These are phyloP conservation scores for Hamamelis virginiana DNA, from an alignment of 164 flowering plant species.

Conservation along the genomic window DNA sequence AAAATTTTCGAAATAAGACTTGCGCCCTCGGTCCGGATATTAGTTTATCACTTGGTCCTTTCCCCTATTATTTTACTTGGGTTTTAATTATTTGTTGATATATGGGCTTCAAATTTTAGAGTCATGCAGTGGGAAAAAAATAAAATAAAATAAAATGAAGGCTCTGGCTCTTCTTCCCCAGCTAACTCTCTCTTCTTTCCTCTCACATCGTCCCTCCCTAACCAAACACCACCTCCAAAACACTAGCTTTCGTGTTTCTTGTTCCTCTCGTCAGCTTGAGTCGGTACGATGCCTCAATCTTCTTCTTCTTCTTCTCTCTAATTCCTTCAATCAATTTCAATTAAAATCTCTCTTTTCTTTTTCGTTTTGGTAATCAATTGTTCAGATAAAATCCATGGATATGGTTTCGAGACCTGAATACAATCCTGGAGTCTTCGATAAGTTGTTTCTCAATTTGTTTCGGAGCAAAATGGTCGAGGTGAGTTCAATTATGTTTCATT, in stretches of 20 bases:
- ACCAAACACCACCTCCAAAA: slow-evolving; percentile 9
- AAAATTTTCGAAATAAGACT: too few relatives aligned
- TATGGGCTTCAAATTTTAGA: too few relatives aligned
- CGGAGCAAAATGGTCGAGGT: slow-evolving; percentile 77
- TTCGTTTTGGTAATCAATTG: background rate
- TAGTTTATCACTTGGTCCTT: too few relatives aligned
- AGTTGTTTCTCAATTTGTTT: slow-evolving; percentile 57
- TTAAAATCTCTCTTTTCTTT: background rate
- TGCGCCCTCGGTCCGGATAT: too few relatives aligned
- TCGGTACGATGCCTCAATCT: slow-evolving; percentile 26
- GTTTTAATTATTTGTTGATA: too few relatives aligned
- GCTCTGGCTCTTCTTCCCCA: slow-evolving; percentile 28
- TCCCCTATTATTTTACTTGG: too few relatives aligned
- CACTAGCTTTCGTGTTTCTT: slow-evolving; percentile 22
- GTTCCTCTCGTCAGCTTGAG: slow-evolving; percentile 25
- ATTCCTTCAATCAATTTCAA: background rate
- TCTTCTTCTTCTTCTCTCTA: background rate
- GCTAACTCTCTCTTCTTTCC: slow-evolving; percentile 11
- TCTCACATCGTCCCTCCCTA: background rate
- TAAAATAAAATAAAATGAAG: slow-evolving; percentile 18
- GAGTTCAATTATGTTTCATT: slow-evolving; percentile 6
- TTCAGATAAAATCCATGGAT: slow-evolving; percentile 23
- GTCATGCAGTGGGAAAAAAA: too few relatives aligned
- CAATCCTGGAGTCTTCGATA: slow-evolving; percentile 53
- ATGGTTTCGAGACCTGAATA: slow-evolving; percentile 27